Conservation (phyloP, 164 flowering plant genomes). For the Sextonia rubra region DNA sequence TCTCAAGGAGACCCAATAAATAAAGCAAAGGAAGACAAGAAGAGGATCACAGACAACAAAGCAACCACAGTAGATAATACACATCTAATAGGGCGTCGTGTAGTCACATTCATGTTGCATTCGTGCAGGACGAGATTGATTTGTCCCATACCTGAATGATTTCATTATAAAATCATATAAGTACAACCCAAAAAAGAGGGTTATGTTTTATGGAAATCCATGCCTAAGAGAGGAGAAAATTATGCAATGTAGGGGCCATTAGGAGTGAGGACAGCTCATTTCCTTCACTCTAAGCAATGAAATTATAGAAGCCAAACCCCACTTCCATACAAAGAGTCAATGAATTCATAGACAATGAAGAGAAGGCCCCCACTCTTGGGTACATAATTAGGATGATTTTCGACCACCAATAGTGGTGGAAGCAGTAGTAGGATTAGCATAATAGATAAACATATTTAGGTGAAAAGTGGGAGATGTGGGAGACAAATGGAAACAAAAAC, state of each 20-base stretch:
- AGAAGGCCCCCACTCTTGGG: background rate
- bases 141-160: constrained; percentile 29
- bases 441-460: background rate
- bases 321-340: constrained; percentile 26
- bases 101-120: constrained; percentile 57
- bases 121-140: constrained; percentile 60
- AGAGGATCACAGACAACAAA: constrained; percentile 15
- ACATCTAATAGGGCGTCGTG: constrained; percentile 25
- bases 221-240: constrained; percentile 3
- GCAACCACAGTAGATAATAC: constrained; percentile 27
- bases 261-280: constrained; percentile 39
- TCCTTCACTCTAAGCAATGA: constrained; percentile 7
- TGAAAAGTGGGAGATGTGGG: constrained; percentile 9
- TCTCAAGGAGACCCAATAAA: background rate
- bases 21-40: constrained; percentile 13
- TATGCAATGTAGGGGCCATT: background rate
- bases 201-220: constrained; percentile 18
- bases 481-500: constrained; percentile 15
- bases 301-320: constrained; percentile 11
- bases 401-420: constrained; percentile 7
- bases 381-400: background rate
- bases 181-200: constrained; percentile 14
- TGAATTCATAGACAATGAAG: background rate
- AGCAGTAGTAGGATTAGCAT: background rate
- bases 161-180: constrained; percentile 14